A percentile compares a stretch with the other conserved stretches of the same genome.
phyloP scores from a whole-genome alignment of 2,329 filamentous ascomycete species.

The Botryotinia calthae region DNA sequence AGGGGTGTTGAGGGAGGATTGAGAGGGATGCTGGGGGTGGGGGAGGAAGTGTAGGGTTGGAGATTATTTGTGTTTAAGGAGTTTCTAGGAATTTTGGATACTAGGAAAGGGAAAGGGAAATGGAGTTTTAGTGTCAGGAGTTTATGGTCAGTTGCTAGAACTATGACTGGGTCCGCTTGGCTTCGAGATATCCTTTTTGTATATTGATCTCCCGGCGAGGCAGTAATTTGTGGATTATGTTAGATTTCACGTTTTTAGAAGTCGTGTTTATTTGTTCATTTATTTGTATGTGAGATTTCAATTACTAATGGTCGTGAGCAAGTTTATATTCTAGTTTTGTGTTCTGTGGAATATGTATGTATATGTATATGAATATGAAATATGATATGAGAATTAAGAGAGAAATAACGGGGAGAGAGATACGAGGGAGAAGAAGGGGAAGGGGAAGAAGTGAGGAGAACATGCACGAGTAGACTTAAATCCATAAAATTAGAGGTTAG shows the following conservation, averaged over 20 bases:
- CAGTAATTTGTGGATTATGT: background rate
- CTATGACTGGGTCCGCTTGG: background rate
- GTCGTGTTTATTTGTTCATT: background rate
- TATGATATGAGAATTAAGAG: background rate
- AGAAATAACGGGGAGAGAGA: background rate
- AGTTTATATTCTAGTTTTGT: background rate
- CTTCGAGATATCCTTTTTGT: background rate
- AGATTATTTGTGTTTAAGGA: background rate
- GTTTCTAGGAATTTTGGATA: background rate
- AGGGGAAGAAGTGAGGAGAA: too few species aligned
- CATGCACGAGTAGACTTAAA: too few species aligned
- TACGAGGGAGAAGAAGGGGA: too few species aligned
- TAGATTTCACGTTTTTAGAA: background rate
- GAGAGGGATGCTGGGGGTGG: conserved; percentile 60
- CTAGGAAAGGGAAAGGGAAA: background rate
- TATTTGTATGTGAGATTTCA: accelerated
- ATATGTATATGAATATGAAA: background rate
- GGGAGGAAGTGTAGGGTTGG: conserved; percentile 39
- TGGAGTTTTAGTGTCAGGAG: background rate
- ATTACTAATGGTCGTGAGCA: background rate
- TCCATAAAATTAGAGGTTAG: too few species aligned
- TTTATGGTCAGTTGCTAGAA: background rate
- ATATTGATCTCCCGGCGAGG: background rate
- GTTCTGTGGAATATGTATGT: accelerated
- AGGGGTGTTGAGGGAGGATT: conserved; percentile 64